Evolutionary conservation across 1,139 yeast species (phyloP), one percentile per base, ranked within the genome.

Genomic region (Blastobotrys proliferans): DNA sequence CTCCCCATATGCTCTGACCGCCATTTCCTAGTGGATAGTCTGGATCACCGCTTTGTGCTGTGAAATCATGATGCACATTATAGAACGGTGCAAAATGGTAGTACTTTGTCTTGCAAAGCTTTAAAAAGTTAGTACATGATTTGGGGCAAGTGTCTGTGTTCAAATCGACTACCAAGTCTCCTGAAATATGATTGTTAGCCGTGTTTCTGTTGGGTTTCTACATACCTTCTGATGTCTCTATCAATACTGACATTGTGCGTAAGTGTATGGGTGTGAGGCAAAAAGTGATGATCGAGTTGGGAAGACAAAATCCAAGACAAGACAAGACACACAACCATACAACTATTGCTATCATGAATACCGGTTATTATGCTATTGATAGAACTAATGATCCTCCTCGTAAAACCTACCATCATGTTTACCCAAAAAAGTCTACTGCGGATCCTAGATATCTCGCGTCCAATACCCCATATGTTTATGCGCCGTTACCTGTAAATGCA

Each of bases 151-250:
- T 54, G 9, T 69, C 59, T 4, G 54, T 48, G 35, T 61, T 55
- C 21, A 80, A 56, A 52, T 81, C 87, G n/a, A 80, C 58, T 10
- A 77, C 81, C 13, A 81, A 39, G 50, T 69, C 72, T 6, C 77
- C 75, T 58, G 41, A 38, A n/a, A n/a, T n/a, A n/a, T n/a, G n/a
- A n/a, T n/a, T 13, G 41, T 32, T 17, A 34, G 29, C 17, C 27
- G 45, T 27, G 46, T 16, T 25, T 19, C 20, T 14, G 19, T 20
- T 6, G 4, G 13, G 6, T 6, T 11, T 13, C 6, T 11, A 54
- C 61, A 58, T 62, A 46, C 81, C 83, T 29, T 56, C 59, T 1
- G 78, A 72, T 0, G 84, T 79, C 53, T 79, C 84, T 10, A 79
- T 42, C 27, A 79, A 54, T 3, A 79, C 79, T 54, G 83, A 77